Evolutionary conservation across 495 filamentous ascomycete species (phyloP).

Genomic region (Lasiosphaeria hispida): DNA sequence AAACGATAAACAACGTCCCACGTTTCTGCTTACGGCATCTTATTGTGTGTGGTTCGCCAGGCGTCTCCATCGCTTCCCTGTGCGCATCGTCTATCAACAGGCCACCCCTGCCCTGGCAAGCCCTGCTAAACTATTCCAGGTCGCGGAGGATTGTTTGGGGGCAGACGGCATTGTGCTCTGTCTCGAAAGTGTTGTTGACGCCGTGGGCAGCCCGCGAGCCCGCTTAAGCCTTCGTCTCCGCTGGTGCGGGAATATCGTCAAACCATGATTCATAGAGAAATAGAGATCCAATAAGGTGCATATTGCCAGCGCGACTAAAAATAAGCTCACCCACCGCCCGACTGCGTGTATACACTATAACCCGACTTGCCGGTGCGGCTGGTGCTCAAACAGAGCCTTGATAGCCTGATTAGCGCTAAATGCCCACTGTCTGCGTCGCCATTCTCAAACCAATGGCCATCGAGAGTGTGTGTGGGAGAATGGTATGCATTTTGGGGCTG

Average conservation of each 20-base stretch:
- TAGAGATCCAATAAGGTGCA: conserved; percentile 9
- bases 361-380: conserved; percentile 19
- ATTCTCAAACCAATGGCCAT: background rate
- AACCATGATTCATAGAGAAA: conserved; percentile 3
- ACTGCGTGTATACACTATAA: background rate
- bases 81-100: too few species aligned
- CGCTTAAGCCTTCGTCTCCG: conserved; percentile 19
- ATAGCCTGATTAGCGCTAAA: conserved; percentile 22
- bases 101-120: background rate
- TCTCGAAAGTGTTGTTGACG: background rate
- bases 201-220: background rate
- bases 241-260: conserved; percentile 19
- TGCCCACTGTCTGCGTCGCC: conserved; percentile 1
- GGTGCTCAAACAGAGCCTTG: conserved; percentile 12
- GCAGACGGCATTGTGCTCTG: background rate
- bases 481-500: too few species aligned
- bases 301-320: conserved; percentile 21
- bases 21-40: conserved; percentile 3
- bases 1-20: too few species aligned
- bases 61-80: too few species aligned
- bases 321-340: conserved; percentile 13
- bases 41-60: background rate
- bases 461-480: too few species aligned
- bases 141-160: background rate
- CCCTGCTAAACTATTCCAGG: background rate